Conservation (phyloP, 164 flowering plant genomes). For the Sedum album region DNA sequence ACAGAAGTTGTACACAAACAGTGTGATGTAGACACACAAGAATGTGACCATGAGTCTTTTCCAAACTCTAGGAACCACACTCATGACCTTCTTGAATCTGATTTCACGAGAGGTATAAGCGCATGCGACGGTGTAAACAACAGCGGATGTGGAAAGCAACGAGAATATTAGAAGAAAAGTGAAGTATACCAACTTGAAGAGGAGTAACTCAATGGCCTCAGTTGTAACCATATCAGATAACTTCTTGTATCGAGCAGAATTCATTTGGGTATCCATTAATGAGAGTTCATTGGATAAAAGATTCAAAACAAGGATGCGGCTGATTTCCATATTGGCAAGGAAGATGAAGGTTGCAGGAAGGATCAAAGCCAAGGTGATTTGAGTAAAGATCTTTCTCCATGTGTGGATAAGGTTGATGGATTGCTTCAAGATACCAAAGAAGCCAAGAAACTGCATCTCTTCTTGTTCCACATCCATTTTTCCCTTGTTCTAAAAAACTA, state of each 20-base stretch:
- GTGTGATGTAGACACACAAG: constrained; percentile 24
- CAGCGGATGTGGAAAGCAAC: constrained; percentile 35
- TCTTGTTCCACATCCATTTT: constrained; percentile 17
- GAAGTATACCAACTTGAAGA: constrained; percentile 28
- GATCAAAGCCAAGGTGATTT: constrained; percentile 20
- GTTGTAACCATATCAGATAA: background rate
- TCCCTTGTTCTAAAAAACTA: constrained; percentile 28
- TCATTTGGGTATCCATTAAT: background rate
- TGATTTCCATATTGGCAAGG: constrained; percentile 16
- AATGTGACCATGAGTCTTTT: constrained; percentile 48
- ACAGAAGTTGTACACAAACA: constrained; percentile 27
- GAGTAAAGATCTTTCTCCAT: constrained; percentile 22
- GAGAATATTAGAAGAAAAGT: constrained; percentile 23
- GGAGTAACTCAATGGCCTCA: constrained; percentile 17
- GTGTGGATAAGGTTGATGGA: constrained; percentile 20
- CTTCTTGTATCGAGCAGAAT: background rate
- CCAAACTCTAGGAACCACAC: constrained; percentile 52
- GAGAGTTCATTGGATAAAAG: background rate
- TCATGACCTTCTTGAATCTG: constrained; percentile 31
- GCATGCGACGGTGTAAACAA: constrained; percentile 43
- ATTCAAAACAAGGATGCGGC: constrained; percentile 7
- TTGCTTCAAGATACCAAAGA: constrained; percentile 18
- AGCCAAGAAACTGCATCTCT: constrained; percentile 22
- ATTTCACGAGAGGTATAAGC: constrained; percentile 31
- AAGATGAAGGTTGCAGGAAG: constrained; percentile 24